Evolutionary conservation across 345 rosid species (phyloP), one percentile per base, ranked within the genome.

Genomic region (Aquilaria malaccensis): DNA sequence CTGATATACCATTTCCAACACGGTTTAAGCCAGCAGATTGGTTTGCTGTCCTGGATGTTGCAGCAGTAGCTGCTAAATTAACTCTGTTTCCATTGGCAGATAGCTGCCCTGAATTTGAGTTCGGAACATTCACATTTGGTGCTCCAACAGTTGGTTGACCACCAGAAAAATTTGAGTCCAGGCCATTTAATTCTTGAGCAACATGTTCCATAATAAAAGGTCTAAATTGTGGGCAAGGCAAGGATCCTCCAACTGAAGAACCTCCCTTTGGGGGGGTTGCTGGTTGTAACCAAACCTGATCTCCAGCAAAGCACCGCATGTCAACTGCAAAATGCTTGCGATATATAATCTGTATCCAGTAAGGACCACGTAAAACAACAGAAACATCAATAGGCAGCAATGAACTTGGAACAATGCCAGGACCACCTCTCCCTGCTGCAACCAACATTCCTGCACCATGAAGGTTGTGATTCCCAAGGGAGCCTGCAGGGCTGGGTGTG

Each of bases 141-240:
- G 76, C 70, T 68, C 95, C 95, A 73, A 72, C 70, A 10, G 85
- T 50, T 64, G 71, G 96, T 72, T 87, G 97, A 62, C 85, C 78
- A 70, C 87, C 80, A 2, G 82, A 58, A 62, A 88, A 66, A 79
- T 80, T 80, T 5, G 97, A 84, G 68, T 95, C 99, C 69, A 95
- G 67, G 50, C 96, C 96, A 64, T 91, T 91, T 71, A 88, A 66
- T 70, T 95, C 98, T 79, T 91, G 99, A 11, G 99, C 98, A 67
- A 95, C 98, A 79, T 95, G 99, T 73, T 95, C 99, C 99, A 95
- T 95, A 59, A 95, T 91, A 79, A 95, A 95, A 67, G 99, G 98
- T 69, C 99, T 88, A 71, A 95, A 95, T 45, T 95, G 99, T 22
- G 99, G 99, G 72, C 99, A 95, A 13, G 99, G 98, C 74, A 95